Evolutionary conservation across 345 rosid genomes (phyloP).

Genomic region (Hibiscus trionum): DNA sequence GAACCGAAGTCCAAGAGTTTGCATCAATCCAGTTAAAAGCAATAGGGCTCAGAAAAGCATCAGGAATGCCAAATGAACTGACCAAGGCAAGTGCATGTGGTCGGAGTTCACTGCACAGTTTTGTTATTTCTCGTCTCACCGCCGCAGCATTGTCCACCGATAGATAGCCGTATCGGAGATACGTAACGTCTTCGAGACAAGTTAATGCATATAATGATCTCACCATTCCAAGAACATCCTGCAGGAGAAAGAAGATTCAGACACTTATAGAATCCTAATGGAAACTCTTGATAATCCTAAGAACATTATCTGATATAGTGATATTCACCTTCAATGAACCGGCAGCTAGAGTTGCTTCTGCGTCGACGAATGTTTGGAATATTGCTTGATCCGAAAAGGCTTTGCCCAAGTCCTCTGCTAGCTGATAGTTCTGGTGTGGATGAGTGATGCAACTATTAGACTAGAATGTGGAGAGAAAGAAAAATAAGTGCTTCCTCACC

Average conservation of each 20-base stretch:
- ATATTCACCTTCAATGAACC: slow-evolving; percentile 59
- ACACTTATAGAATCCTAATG: background rate
- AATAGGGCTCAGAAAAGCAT: slow-evolving; percentile 65
- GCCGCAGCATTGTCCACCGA: slow-evolving; percentile 49
- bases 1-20: slow-evolving; percentile 65
- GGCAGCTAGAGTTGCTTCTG: slow-evolving; percentile 41
- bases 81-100: slow-evolving; percentile 85
- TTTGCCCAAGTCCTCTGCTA: slow-evolving; percentile 82
- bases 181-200: slow-evolving; percentile 65
- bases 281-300: no score
- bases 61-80: slow-evolving; percentile 71
- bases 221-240: slow-evolving; percentile 50
- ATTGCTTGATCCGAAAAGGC: slow-evolving; percentile 77
- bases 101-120: slow-evolving; percentile 68
- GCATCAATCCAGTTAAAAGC: slow-evolving; percentile 87
- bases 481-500: slow-evolving; percentile 31
- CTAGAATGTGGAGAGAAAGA: background rate
- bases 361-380: slow-evolving; percentile 49
- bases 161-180: slow-evolving; percentile 60
- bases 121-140: slow-evolving; percentile 59
- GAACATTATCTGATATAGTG: background rate
- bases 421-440: slow-evolving; percentile 54
- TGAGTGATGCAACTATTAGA: slow-evolving; percentile 6
- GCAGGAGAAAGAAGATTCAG: background rate
- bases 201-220: slow-evolving; percentile 66